Evolutionary conservation across 257 asterid species (phyloP).

Genomic region (Penstemon eatonii): DNA sequence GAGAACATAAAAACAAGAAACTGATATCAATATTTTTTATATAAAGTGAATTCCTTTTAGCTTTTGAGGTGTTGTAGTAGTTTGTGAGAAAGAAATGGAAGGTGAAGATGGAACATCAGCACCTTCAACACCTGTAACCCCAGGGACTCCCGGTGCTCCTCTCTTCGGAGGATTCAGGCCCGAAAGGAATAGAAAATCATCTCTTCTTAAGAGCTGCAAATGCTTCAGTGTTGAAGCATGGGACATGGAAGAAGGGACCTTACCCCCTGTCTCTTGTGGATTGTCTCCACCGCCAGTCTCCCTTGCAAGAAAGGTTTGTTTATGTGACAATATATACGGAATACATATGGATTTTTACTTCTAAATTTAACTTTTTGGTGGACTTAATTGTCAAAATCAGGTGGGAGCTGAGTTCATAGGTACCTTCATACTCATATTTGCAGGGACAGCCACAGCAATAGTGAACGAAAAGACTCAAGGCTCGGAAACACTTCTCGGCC

Average conservation of each 20-base stretch:
- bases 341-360: too few relatives aligned
- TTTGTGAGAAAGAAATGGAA: slow-evolving; percentile 34
- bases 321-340: too few relatives aligned
- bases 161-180: slow-evolving; percentile 54
- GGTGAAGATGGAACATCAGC: slow-evolving; percentile 57
- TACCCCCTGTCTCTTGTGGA: slow-evolving; percentile 60
- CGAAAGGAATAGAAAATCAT: slow-evolving; percentile 35
- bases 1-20: background rate
- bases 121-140: slow-evolving; percentile 73
- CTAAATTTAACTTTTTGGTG: background rate
- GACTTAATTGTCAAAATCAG: slow-evolving; percentile 29
- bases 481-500: slow-evolving; percentile 71
- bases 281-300: slow-evolving; percentile 72
- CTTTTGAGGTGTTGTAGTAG: background rate
- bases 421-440: slow-evolving; percentile 65
- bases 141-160: slow-evolving; percentile 73
- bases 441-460: slow-evolving; percentile 72
- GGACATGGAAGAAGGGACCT: slow-evolving; percentile 64
- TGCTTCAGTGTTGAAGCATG: slow-evolving; percentile 65
- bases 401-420: slow-evolving; percentile 96
- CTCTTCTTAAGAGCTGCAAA: slow-evolving; percentile 60
- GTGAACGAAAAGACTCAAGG: slow-evolving; percentile 76
- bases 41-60: background rate
- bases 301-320: too few relatives aligned
- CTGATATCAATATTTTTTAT: background rate